Base-by-base conservation (phyloP, 108 stramenopile species). In the Cyclotella sp. region DNA sequence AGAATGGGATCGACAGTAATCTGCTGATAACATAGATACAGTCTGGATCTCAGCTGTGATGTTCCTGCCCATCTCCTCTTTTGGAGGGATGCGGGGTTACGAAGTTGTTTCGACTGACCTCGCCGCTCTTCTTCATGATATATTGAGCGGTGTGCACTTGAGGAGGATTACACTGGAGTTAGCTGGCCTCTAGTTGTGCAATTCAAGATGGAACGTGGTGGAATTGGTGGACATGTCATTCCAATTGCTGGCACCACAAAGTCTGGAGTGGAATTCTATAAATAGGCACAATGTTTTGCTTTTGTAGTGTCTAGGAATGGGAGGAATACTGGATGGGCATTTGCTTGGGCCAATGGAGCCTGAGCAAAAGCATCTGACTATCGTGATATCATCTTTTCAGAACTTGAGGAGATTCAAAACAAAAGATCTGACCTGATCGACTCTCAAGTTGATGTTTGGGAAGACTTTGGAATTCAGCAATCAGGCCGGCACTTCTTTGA, bases 241-340 rank as follows among this genome's bases (percentile, higher is more conserved):
- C 71, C 71, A 0, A 72, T 72, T 49, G 71, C 71, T 40, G 71
- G 71, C 5, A 61, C 61, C 6, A 72, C 71, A 41, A 61, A 63
- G 21, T 61, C 58, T 9, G 71, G 71, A 41, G 58, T 72, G 5
- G 21, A 40, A 34, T 72, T 72, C 62, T 72, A 61, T 24, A 61
- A 61, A 44, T 72, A 46, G 71, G 30, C 71, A 61, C 71, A 63
- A 24, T 21, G 71, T 29, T 63, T 72, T 52, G 30, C 30, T 13
- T 40, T 42, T 6, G 18, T 12, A 4, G 12, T 72, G 6, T 12
- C n/a, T 16, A 28, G 3, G 22, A 27, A 61, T 43, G 58, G 59
- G 28, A 43, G 57, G 59, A 72, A 27, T 49, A 15, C 22, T 60
- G 62, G 62, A 27, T 72, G 71, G 71, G 71, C 71, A 26, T 72